Evolutionary conservation across 2,329 filamentous ascomycete genomes (phyloP), one percentile per base, ranked within the genome.

Genomic region (Neofusicoccum laricinum): DNA sequence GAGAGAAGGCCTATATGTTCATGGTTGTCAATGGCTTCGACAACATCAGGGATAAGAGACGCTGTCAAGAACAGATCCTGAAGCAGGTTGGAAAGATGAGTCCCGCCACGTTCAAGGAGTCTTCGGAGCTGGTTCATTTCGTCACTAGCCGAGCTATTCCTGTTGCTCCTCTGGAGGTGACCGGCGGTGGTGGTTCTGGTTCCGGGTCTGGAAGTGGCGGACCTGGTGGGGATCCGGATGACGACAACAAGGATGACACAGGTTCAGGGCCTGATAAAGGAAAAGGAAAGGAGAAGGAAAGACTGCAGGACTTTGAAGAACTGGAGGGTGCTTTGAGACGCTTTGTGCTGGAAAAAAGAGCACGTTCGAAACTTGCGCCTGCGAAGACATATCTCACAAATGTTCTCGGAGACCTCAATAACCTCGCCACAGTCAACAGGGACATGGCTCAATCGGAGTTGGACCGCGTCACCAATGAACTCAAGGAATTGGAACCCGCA

Each of bases 1-100:
- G 94, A 45, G 95, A 99, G 74, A 99, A 99, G 79, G 94, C 95
- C 0, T 99, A 99, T 74, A 93, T 99, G 67, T 99, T 99, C 77
- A 96, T 99, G 77, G 95, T 99, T 14, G 95, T 99, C 69, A 99
- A 99, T 75, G 93, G 94, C 17, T 99, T 93, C 72, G 95, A 99
- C 77, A 90, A 90, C 66, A 98, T 99, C 71, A 86, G 90, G 68
- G 93, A 98, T 77, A 95, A 97, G 80, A 85, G 92, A 66, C 85
- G 94, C 65, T 98, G 94, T 76, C 87, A 97, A 76, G 92, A 95
- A 73, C 91, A 92, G 86, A 95, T 99, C 57, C 77, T 99, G 65
- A 93, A 97, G 71, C 94, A 98, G 77, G 89, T 99, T 15, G 83
- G 86, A 55, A 87, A 88, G 30, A 83, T 99, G n/a, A 98, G 94